Base-by-base conservation (phyloP, 2,329 filamentous ascomycete genomes). In the Chrysoporthe cubensis region DNA sequence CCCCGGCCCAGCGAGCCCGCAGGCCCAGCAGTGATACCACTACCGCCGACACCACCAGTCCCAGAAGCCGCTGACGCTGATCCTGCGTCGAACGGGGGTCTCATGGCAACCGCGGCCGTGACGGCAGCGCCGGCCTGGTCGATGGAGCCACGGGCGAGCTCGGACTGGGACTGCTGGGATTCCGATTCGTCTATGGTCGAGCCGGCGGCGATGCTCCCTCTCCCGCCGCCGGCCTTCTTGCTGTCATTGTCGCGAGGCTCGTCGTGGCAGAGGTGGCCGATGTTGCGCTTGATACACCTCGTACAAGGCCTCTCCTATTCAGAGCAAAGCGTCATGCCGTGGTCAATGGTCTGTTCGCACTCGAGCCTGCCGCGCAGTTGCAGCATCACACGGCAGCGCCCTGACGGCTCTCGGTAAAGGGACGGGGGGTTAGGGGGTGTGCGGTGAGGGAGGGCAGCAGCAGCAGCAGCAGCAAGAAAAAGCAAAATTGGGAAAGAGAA, bases 181-280 rank as follows among this genome's bases (percentile, higher is more conserved):
- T 87, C 86, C 72, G 88, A 85, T 76, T 91, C 89, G 74, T 91
- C 89, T 66, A 85, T 84, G 56, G 82, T 81, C 64, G 87, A 83
- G 69, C 84, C 80, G 70, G 83, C 64, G 60, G 57, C 85, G 71
- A 83, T 82, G 73, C 88, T 84, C 77, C 83, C 86, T 82, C 95
- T 97, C 6, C 42, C 54, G 13, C 43, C 43, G 18, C 48, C 44
- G 74, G 87, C 81, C 80, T 94, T 95, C 81, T 96, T 97, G 69
- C 90, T 80, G 71, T 90, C 88, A 73, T 89, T 84, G 76, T 99
- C 95, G 79, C 95, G 90, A 73, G 94, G 95, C 81, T 98, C 96
- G 81, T 99, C 96, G 83, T 97, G 96, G 81, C 96, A 99, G 73
- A 99, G 87, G 81, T 99, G 96, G 75, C 95, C 96, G 79, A 99